Evolutionary conservation across 768 basidiomycete species (phyloP).

Genomic region (Stropharia rugosoannulata): DNA sequence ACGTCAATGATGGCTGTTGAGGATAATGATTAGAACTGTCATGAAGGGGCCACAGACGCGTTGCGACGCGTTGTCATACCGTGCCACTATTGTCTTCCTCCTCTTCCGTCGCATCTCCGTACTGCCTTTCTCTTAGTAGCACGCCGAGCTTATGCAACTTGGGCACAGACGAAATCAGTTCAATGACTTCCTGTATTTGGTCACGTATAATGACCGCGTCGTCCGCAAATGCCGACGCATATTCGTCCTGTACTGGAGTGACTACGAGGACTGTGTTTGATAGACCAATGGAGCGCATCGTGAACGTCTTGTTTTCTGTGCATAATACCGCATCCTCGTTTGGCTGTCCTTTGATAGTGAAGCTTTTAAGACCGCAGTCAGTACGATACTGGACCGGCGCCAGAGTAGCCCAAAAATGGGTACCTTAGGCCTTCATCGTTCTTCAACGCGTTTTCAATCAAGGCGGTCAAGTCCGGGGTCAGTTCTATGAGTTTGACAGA

Average conservation of each 20-base stretch:
- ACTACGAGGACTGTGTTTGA: conserved; percentile 87
- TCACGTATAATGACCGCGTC: conserved; percentile 71
- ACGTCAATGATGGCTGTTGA: conserved; percentile 42
- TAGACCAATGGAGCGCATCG: conserved; percentile 79
- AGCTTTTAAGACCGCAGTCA: conserved; percentile 33
- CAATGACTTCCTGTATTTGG: conserved; percentile 80
- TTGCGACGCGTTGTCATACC: conserved; percentile 2
- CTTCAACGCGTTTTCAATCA: conserved; percentile 54
- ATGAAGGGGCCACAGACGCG: neutral
- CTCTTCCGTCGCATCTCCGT: conserved; percentile 71
- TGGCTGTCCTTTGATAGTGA: conserved; percentile 78
- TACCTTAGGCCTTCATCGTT: conserved; percentile 24
- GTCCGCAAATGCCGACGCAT: conserved; percentile 26
- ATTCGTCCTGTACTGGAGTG: conserved; percentile 42
- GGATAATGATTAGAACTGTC: neutral
- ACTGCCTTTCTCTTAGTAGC: conserved; percentile 64
- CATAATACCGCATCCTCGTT: conserved; percentile 91
- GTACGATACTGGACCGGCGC: neutral
- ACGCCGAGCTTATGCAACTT: conserved; percentile 64
- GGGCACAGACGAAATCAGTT: conserved; percentile 77
- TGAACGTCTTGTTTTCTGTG: conserved; percentile 76
- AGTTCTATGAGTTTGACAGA: conserved; percentile 75
- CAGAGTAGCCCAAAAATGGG: neutral
- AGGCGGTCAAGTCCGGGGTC: conserved; percentile 61
- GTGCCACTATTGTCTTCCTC: conserved; percentile 29